Conservation (phyloP, 768 basidiomycete species). For the Aureoboletus auriporus region DNA sequence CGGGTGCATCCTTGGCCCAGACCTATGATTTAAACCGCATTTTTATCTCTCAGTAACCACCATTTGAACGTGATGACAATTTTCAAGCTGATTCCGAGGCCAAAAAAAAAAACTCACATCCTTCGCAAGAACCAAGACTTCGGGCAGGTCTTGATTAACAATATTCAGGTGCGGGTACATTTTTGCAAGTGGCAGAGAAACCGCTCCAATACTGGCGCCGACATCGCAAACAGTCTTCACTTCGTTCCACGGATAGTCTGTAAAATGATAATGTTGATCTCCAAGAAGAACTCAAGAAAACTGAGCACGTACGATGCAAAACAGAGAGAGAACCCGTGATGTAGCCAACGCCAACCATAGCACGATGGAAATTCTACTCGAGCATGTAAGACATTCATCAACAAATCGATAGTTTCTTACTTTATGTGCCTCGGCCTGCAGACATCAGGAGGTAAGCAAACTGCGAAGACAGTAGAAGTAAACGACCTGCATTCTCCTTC, state of each 20-base stretch:
- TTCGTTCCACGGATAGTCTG: slow-evolving; percentile 31
- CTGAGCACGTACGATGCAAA: slow-evolving; percentile 14
- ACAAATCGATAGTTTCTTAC: background rate
- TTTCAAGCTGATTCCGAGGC: no score
- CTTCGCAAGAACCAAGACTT: slow-evolving; percentile 20
- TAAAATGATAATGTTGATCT: background rate
- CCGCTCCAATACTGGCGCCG: slow-evolving; percentile 32
- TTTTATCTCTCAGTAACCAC: no score
- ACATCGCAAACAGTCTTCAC: slow-evolving; percentile 32
- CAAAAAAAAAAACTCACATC: slow-evolving; percentile 5
- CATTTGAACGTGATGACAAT: no score
- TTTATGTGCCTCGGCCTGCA: slow-evolving; percentile 19
- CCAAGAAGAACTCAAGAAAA: no score
- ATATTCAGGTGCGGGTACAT: slow-evolving; percentile 28
- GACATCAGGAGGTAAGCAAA: background rate
- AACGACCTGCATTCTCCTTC: slow-evolving; percentile 15
- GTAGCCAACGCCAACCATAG: slow-evolving; percentile 21
- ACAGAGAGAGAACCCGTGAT: slow-evolving; percentile 26
- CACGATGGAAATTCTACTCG: slow-evolving; percentile 16
- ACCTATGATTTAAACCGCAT: slow-evolving; percentile 5
- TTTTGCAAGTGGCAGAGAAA: slow-evolving; percentile 27
- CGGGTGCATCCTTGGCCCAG: slow-evolving; percentile 23
- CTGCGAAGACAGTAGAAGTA: background rate
- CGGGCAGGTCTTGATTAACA: slow-evolving; percentile 30
- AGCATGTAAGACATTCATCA: background rate